Conservation (phyloP, 768 basidiomycete species). For the Boletus barrowsii region DNA sequence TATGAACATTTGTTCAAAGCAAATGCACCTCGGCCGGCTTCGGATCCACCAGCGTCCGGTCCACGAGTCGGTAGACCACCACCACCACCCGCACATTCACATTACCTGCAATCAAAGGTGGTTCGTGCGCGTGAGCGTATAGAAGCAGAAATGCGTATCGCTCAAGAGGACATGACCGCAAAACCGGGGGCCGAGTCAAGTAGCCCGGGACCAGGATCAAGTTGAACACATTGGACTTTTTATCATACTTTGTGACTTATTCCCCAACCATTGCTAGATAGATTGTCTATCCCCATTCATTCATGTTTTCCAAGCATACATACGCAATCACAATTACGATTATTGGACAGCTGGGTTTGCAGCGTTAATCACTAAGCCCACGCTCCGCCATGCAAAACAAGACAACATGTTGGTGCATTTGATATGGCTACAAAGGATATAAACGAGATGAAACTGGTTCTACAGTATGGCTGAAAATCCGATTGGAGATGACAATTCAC, state of each 20-base stretch:
- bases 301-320: constrained; percentile 13
- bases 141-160: constrained; percentile 70
- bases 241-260: constrained; percentile 13
- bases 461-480: not conserved
- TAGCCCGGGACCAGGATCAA: constrained; percentile 19
- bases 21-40: constrained; percentile 69
- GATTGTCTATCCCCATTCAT: constrained; percentile 28
- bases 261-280: constrained; percentile 21
- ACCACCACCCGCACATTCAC: constrained; percentile 57
- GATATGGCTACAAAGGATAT: not conserved
- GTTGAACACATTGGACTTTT: constrained; percentile 12
- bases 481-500: not conserved
- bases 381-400: not conserved
- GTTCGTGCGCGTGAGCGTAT: constrained; percentile 90
- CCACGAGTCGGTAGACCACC: constrained; percentile 40
- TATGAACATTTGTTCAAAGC: constrained; percentile 93
- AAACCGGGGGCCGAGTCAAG: constrained; percentile 21
- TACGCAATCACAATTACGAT: constrained; percentile 9
- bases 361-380: not conserved
- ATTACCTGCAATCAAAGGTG: constrained; percentile 98
- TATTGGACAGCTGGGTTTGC: constrained; percentile 10
- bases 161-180: constrained; percentile 22
- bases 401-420: not conserved
- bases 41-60: constrained; percentile 42
- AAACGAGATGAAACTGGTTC: not conserved